phyloP scores from a whole-genome alignment of 2,329 filamentous ascomycete genomes.

The Metarhizium sp. region DNA sequence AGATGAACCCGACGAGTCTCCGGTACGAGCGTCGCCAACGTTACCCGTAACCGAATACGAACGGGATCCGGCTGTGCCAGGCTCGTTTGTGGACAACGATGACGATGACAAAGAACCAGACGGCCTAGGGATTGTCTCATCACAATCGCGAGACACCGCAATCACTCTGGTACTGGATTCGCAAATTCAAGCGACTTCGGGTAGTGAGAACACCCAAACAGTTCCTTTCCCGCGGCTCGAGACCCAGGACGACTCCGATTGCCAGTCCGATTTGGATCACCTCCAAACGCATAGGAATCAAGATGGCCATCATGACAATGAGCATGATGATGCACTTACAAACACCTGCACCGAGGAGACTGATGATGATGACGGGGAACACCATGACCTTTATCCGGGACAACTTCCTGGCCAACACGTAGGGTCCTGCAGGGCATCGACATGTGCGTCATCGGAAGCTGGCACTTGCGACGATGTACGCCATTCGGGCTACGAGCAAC shows the following conservation, averaged over 20 bases:
- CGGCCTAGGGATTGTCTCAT: constrained; percentile 7
- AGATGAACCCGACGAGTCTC: constrained; percentile 24
- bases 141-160: constrained; percentile 29
- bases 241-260: constrained; percentile 28
- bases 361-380: constrained; percentile 18
- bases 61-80: not conserved
- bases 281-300: constrained; percentile 14
- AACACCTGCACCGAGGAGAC: constrained; percentile 27
- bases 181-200: constrained; percentile 9
- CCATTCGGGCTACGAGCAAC: constrained; percentile 16
- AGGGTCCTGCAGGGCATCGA: constrained; percentile 28
- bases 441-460: constrained; percentile 29
- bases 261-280: constrained; percentile 25
- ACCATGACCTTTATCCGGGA: constrained; percentile 17
- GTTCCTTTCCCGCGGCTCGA: constrained; percentile 26
- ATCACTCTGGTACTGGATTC: constrained; percentile 40
- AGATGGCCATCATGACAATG: constrained; percentile 8
- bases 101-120: not conserved
- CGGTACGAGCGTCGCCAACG: not conserved
- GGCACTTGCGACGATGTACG: constrained; percentile 19
- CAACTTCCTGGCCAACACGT: constrained; percentile 18
- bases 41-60: not conserved
- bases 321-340: constrained; percentile 22
- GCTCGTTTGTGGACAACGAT: not conserved
- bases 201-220: constrained; percentile 10